phyloP scores from a whole-genome alignment of 1,139 yeast species.

The Wickerhamomyces sp. region DNA sequence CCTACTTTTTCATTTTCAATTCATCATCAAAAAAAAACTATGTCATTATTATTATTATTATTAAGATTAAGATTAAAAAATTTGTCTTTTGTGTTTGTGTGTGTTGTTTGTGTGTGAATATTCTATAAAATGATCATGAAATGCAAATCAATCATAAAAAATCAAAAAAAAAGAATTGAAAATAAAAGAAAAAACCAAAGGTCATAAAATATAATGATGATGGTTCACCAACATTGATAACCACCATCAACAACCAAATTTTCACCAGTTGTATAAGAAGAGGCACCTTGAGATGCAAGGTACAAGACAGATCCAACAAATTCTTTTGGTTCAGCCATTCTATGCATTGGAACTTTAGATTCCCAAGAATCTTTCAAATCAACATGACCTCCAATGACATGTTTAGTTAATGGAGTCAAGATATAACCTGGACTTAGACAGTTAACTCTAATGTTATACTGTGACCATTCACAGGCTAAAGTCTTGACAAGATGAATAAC shows the following conservation, averaged over 20 bases:
- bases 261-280: slow-evolving; percentile 79
- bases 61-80: too few species aligned
- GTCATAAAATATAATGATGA: background rate
- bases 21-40: too few species aligned
- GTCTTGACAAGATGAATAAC: slow-evolving; percentile 73
- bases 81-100: too few species aligned
- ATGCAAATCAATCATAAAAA: too few species aligned
- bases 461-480: slow-evolving; percentile 83
- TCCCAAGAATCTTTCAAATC: slow-evolving; percentile 55
- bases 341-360: slow-evolving; percentile 63
- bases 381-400: slow-evolving; percentile 47
- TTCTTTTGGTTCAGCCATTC: slow-evolving; percentile 77
- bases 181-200: background rate
- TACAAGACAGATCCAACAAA: slow-evolving; percentile 80
- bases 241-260: slow-evolving; percentile 88
- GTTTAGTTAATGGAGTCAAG: slow-evolving; percentile 56
- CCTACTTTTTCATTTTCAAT: too few species aligned
- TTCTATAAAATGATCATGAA: too few species aligned
- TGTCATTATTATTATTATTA: too few species aligned
- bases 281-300: slow-evolving; percentile 67
- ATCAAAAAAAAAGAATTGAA: background rate
- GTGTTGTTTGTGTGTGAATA: too few species aligned
- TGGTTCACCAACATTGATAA: slow-evolving; percentile 48
- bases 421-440: slow-evolving; percentile 81
- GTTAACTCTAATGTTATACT: slow-evolving; percentile 71